Evolutionary conservation across 2,329 filamentous ascomycete genomes (phyloP), one percentile per base, ranked within the genome.

Genomic region (Penicillium sp.): DNA sequence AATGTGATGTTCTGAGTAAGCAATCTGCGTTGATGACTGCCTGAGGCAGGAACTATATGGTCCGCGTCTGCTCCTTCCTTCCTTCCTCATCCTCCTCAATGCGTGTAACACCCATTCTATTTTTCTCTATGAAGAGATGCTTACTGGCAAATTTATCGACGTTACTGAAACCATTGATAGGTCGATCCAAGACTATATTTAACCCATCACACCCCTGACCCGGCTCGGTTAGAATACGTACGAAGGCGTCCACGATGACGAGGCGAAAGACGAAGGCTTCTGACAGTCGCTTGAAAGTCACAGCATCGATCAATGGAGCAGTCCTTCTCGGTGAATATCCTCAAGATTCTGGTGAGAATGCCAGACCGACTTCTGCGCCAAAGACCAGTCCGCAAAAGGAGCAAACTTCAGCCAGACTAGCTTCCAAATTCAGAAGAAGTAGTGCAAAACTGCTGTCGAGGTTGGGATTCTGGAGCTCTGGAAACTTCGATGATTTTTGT

Each of bases 391-490:
- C 20, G 6, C 45, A 38, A 23, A 45, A 50, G 28, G 47, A 50
- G 40, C 38, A 23, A 11, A 14, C 46, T n/a, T 45, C 35, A 12
- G 18, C 38, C 18, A 14, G 46, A 30, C 16, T 58, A 12, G 40
- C 55, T 59, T 23, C 66, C 68, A 28, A 54, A 16, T 54, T 75
- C n/a, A 68, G 65, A 20, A 65, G 66, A 46, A 72, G 69, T 55
- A 67, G 72, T 38, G 73, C 71, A 11, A 73, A 66, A 47, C 52
- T 76, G 23, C 52, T 76, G 46, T 70, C 69, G 2, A 65, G 74
- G 52, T 58, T 76, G 26, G 68, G 68, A 11, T 52, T 72, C 28
- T 64, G 68, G 23, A 62, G 47, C 23, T 52, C 46, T 18, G 47
- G 40, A 12, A 50, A 47, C 20, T 47, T 23, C 6, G 42, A 53